Evolutionary conservation across 768 basidiomycete genomes (phyloP).

Genomic region (Austroboletus eburneus): DNA sequence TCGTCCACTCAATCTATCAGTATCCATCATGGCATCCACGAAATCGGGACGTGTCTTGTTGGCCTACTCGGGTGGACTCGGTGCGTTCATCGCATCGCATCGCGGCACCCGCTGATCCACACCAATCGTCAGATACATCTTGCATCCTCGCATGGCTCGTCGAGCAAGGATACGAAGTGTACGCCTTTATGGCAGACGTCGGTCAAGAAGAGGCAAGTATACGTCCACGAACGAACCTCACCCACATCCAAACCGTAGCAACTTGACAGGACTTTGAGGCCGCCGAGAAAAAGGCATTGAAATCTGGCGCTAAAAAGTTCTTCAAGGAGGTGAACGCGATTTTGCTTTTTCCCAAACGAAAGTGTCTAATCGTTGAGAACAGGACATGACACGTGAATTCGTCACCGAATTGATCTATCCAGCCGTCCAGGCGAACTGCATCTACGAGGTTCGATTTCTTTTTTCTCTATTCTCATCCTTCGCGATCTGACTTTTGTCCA

Average conservation of each 20-base stretch:
- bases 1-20: not conserved
- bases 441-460: constrained; percentile 74
- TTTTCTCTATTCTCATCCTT: not conserved
- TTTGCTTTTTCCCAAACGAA: too few species aligned
- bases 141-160: constrained; percentile 99
- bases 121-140: constrained; percentile 70
- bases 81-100: constrained; percentile 36
- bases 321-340: constrained; percentile 68
- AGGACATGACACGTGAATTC: constrained; percentile 95
- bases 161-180: constrained; percentile 96
- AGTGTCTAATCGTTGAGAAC: not conserved
- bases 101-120: constrained; percentile 4
- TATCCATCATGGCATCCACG: constrained; percentile 17
- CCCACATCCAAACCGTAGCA: not conserved
- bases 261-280: constrained; percentile 80
- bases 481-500: not conserved
- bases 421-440: constrained; percentile 96
- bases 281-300: constrained; percentile 83
- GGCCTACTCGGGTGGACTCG: constrained; percentile 97
- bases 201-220: constrained; percentile 77
- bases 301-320: constrained; percentile 94
- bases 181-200: constrained; percentile 95
- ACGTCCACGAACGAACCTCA: not conserved
- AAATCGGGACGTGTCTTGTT: constrained; percentile 84
- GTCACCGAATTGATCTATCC: constrained; percentile 96